Evolutionary conservation across 2,329 filamentous ascomycete genomes (phyloP).

Genomic region (Nemania sp.): DNA sequence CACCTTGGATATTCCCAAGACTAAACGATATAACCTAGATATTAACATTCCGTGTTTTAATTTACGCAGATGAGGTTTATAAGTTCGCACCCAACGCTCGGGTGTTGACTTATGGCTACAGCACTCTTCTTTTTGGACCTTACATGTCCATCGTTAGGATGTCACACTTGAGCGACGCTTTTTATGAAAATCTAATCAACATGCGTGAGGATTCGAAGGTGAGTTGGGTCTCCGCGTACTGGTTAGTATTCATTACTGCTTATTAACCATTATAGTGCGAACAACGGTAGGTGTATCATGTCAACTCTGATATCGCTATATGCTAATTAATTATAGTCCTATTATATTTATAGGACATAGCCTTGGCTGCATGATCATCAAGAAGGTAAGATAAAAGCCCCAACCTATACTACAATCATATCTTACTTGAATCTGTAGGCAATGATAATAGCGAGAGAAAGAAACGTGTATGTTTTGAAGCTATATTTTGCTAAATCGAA

Average conservation of each 20-base stretch:
- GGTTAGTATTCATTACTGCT: not conserved
- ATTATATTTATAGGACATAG: not conserved
- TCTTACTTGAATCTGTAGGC: not conserved
- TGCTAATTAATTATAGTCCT: not conserved
- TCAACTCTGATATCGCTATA: not conserved
- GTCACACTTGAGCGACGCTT: not conserved
- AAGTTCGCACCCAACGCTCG: not conserved
- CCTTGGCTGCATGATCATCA: not conserved
- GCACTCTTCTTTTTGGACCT: not conserved
- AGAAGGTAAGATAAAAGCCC: not conserved
- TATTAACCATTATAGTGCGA: not conserved
- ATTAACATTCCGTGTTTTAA: too few species aligned
- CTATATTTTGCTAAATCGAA: too few species aligned
- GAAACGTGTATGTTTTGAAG: too few species aligned
- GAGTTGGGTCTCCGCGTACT: not conserved
- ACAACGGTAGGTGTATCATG: not conserved
- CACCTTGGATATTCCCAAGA: too few species aligned
- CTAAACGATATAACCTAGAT: too few species aligned
- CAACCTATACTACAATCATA: not conserved
- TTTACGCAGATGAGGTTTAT: not conserved
- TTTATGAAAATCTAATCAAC: not conserved
- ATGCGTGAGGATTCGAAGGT: not conserved
- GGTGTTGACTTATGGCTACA: not conserved
- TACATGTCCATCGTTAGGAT: not conserved
- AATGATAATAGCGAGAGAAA: not conserved